phyloP scores from a whole-genome alignment of 371 early-diverging fungal species.

The Actinomortierella wolfii region DNA sequence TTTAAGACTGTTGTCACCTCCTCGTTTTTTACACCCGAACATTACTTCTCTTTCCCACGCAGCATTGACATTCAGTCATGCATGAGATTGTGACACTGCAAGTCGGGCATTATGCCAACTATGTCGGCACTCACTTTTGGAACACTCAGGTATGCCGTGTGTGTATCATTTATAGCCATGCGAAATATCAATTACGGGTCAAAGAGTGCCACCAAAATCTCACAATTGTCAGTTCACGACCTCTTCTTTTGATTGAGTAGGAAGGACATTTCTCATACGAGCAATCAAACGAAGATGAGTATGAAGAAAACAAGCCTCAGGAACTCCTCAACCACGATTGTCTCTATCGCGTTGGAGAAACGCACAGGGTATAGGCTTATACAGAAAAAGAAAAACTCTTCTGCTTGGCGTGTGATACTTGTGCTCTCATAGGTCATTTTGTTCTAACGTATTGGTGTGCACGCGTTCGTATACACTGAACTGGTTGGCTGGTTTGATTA shows the following conservation, averaged over 20 bases:
- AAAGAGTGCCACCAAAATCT: not conserved
- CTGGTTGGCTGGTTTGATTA: slow-evolving; percentile 55
- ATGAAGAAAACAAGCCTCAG: slow-evolving; percentile 8
- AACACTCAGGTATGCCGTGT: slow-evolving; percentile 74
- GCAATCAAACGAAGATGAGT: slow-evolving; percentile 27
- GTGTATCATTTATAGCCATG: not conserved
- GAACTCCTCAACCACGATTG: slow-evolving; percentile 43
- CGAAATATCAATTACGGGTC: not conserved
- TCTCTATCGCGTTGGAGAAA: slow-evolving; percentile 35
- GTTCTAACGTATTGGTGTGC: no score
- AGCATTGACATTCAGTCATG: slow-evolving; percentile 47
- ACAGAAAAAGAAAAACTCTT: no score
- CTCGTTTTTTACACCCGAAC: not conserved
- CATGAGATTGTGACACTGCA: slow-evolving; percentile 89
- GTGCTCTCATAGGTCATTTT: no score
- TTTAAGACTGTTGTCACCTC: not conserved
- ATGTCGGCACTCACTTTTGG: slow-evolving; percentile 92
- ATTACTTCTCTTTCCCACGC: not conserved
- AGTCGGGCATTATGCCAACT: slow-evolving; percentile 84
- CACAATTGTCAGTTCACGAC: no score
- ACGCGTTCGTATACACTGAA: no score
- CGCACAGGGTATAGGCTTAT: slow-evolving; percentile 29
- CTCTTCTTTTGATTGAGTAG: slow-evolving; percentile 16
- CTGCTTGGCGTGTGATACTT: no score
- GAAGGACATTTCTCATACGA: slow-evolving; percentile 44